Base-by-base conservation (phyloP, 2,329 filamentous ascomycete species). In the Calonectria hawksworthii region DNA sequence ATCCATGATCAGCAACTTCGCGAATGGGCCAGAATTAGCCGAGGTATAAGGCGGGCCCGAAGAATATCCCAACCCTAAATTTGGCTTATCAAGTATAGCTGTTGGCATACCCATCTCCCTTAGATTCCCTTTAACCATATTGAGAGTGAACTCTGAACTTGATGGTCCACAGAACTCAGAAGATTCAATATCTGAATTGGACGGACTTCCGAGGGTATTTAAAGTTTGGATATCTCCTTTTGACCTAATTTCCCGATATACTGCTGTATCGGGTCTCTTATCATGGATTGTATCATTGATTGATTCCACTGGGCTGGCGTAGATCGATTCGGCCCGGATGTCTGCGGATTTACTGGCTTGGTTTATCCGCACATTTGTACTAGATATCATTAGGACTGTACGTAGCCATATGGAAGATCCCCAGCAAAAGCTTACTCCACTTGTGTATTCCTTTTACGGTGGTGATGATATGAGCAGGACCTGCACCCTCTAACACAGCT, bases 161-260 rank as follows among this genome's bases (percentile, higher is more conserved):
- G 70, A 72, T 9, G 70, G 70, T 9, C 70, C 70, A 21, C 70
- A 72, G 32, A 72, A 72, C 16, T 72, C 70, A 5, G 70, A 52
- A 51, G 70, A 59, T 5, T 59, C 26, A 11, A 68, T 36, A 16
- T 30, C 30, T 34, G 47, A 56, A 36, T 56, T 36, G n/a, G 23
- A 14, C 4, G 36, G n/a, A 14, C 14, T 32, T 23, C 16, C 13
- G 4, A 41, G 32, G n/a, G 41, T 26, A 47, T 51, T 23, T 7
- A 16, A 50, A 1, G 26, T 28, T 38, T 54, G 47, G 21, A 3
- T 2, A 14, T 21, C 59, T 18, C 14, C 16, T 47, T 3, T 54
- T 32, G 51, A 4, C 28, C 6, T 4, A 54, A 34, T 13, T 2
- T 16, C 28, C 10, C 9, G 51, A 8, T 54, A 13, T 21, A 10